These are phyloP conservation scores for Stereum hirsutum DNA, from an alignment of 1,284 basidiomycete species.

Conservation along the genomic window DNA sequence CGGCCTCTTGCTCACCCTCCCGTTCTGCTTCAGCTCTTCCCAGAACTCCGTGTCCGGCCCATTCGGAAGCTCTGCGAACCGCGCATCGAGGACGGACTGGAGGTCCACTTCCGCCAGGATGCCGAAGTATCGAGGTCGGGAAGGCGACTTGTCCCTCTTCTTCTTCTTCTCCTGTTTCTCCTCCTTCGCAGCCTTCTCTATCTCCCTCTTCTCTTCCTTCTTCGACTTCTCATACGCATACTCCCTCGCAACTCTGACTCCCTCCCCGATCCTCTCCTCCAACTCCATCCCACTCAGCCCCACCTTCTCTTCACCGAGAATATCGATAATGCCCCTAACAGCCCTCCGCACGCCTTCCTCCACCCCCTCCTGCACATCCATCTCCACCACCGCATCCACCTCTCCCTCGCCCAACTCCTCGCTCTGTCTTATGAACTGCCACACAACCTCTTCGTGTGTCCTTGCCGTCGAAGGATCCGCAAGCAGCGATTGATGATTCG, in stretches of 20 bases:
- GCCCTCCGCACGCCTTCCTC: constrained; percentile 49
- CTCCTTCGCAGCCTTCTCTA: constrained; percentile 15
- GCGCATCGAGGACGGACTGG: constrained; percentile 30
- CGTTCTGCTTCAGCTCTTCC: constrained; percentile 31
- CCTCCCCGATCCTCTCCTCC: constrained; percentile 55
- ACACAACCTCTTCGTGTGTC: constrained; percentile 75
- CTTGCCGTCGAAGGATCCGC: constrained; percentile 42
- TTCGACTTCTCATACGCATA: constrained; percentile 31
- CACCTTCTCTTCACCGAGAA: constrained; percentile 46
- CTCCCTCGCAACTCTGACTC: constrained; percentile 40
- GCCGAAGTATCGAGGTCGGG: constrained; percentile 61
- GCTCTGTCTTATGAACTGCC: constrained; percentile 63
- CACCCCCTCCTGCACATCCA: constrained; percentile 47
- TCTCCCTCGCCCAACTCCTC: constrained; percentile 60
- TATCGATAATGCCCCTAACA: constrained; percentile 44
- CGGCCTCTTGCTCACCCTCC: constrained; percentile 53
- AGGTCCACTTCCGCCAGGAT: constrained; percentile 70
- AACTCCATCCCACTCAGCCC: no score
- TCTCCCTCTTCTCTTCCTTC: not conserved
- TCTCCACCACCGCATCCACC: constrained; percentile 61
- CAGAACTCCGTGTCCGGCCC: constrained; percentile 34
- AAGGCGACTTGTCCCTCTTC: constrained; percentile 21
- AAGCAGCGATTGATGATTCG: constrained; percentile 76
- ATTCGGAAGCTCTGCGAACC: constrained; percentile 19
- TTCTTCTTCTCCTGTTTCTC: constrained; percentile 25